These are phyloP conservation scores for Fallopia convolvulus DNA, from an alignment of 148 eudicot genomes.

Conservation along the genomic window DNA sequence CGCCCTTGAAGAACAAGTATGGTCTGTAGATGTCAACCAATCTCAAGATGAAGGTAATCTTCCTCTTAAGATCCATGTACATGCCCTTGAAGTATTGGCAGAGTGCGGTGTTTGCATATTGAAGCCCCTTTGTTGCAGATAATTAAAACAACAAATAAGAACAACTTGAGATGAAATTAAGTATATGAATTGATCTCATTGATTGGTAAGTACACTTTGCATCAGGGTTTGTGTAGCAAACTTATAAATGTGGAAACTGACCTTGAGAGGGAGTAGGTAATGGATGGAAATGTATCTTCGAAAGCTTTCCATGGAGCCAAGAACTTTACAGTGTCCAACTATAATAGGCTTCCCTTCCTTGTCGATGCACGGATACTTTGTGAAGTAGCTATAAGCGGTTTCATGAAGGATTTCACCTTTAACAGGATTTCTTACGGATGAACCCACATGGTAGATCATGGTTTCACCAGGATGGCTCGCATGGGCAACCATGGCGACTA, in stretches of 20 bases:
- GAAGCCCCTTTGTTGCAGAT: conserved; percentile 27
- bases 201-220: background rate
- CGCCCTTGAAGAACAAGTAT: conserved; percentile 63
- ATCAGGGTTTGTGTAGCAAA: too few relatives aligned
- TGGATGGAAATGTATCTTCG: conserved; percentile 42
- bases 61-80: conserved; percentile 31
- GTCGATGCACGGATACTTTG: conserved; percentile 45
- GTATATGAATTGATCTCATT: background rate
- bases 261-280: conserved; percentile 67
- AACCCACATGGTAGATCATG: conserved; percentile 50
- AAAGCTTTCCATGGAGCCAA: conserved; percentile 52
- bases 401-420: conserved; percentile 26
- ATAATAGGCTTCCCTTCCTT: conserved; percentile 50
- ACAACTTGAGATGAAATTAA: background rate
- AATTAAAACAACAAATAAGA: background rate
- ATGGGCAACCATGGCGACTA: conserved; percentile 23
- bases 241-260: conserved; percentile 10
- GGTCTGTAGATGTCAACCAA: conserved; percentile 52
- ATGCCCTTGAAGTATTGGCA: conserved; percentile 43
- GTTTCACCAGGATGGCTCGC: conserved; percentile 21
- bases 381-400: conserved; percentile 33
- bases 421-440: conserved; percentile 46
- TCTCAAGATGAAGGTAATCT: conserved; percentile 43
- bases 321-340: conserved; percentile 37
- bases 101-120: conserved; percentile 35